phyloP scores from a whole-genome alignment of 768 basidiomycete genomes.

The Lactarius pseudohatsudake region DNA sequence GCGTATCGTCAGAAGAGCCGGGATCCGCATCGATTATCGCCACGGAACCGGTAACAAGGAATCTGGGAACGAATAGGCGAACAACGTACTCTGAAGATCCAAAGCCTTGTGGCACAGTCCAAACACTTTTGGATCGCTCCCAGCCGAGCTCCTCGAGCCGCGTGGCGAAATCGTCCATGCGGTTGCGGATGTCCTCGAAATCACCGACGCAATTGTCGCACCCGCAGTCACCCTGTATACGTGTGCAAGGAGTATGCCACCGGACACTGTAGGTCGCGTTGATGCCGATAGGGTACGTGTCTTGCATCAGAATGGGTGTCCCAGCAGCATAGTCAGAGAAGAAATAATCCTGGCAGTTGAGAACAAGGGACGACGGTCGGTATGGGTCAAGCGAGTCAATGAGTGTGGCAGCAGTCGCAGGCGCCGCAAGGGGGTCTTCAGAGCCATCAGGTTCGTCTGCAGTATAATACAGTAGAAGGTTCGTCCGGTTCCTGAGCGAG shows the following conservation, averaged over 20 bases:
- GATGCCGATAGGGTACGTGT: slow-evolving; percentile 55
- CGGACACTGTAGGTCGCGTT: slow-evolving; percentile 62
- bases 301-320: slow-evolving; percentile 70
- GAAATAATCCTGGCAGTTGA: slow-evolving; percentile 61
- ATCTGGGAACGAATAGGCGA: no score
- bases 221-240: slow-evolving; percentile 71
- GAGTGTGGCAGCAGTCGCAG: slow-evolving; percentile 45
- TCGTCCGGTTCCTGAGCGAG: slow-evolving; percentile 61
- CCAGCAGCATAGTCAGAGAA: slow-evolving; percentile 61
- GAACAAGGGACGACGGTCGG: slow-evolving; percentile 55
- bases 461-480: slow-evolving; percentile 73
- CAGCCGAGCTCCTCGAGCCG: slow-evolving; percentile 63
- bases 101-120: slow-evolving; percentile 82
- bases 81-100: slow-evolving; percentile 45
- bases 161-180: slow-evolving; percentile 65
- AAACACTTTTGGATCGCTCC: slow-evolving; percentile 66
- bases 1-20: neutral
- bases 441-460: slow-evolving; percentile 75
- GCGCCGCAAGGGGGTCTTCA: slow-evolving; percentile 61
- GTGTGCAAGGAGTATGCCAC: slow-evolving; percentile 64
- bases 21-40: neutral
- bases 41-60: neutral
- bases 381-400: slow-evolving; percentile 55
- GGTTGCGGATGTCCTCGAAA: slow-evolving; percentile 65
- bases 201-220: slow-evolving; percentile 66